phyloP scores from a whole-genome alignment of 495 filamentous ascomycete genomes.

The Filosporella fistucella region DNA sequence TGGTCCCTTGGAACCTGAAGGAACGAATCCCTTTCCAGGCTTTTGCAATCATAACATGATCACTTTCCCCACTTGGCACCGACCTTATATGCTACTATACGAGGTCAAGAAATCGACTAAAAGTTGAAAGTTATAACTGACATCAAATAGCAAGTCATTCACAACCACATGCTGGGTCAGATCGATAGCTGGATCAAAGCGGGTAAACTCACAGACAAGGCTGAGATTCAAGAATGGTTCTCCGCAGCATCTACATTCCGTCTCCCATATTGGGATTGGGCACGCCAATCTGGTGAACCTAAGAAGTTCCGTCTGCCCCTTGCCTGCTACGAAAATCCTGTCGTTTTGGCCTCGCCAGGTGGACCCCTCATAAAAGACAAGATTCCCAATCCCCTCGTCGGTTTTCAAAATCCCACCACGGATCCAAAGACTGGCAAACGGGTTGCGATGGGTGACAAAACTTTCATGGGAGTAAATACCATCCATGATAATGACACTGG shows the following conservation, averaged over 20 bases:
- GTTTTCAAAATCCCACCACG: background rate
- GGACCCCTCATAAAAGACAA: too few relatives aligned
- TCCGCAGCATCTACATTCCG: background rate
- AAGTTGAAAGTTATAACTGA: background rate
- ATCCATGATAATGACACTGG: background rate
- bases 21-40: conserved; percentile 5
- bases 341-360: background rate
- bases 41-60: conserved; percentile 37
- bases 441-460: background rate
- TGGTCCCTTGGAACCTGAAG: background rate
- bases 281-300: background rate
- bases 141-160: background rate
- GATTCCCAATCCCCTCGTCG: background rate
- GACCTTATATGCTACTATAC: conserved; percentile 26
- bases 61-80: conserved; percentile 42
- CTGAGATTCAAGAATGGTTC: background rate
- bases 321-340: background rate
- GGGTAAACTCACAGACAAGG: background rate
- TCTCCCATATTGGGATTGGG: conserved; percentile 5
- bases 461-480: background rate
- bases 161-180: background rate
- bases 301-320: background rate
- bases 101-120: conserved; percentile 5
- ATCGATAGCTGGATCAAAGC: background rate
- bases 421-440: too few relatives aligned